Percentiles rank a stretch among this genome's conserved stretches.
These are phyloP conservation scores for Gossypium aridum DNA, from an alignment of 441 rosid genomes.

Conservation along the genomic window DNA sequence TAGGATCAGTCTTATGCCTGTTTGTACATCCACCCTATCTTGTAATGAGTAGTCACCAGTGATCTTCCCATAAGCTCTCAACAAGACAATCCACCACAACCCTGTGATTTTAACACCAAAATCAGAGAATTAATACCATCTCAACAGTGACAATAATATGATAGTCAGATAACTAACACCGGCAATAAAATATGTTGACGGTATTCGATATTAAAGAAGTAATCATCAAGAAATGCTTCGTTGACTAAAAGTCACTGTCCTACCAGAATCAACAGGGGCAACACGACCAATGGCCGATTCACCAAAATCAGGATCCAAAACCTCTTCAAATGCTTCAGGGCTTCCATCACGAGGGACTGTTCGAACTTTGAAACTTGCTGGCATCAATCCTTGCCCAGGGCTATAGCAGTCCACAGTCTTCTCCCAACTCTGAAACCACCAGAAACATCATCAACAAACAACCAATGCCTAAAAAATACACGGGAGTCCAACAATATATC, in stretches of 20 bases:
- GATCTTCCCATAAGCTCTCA: slow-evolving; percentile 89
- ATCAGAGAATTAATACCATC: neutral
- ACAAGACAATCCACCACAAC: slow-evolving; percentile 88
- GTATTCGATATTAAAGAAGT: neutral
- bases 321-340: slow-evolving; percentile 65
- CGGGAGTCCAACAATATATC: neutral
- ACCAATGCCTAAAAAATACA: neutral
- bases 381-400: slow-evolving; percentile 96
- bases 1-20: slow-evolving; percentile 79
- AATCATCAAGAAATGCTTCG: neutral
- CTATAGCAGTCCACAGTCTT: slow-evolving; percentile 95
- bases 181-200: neutral
- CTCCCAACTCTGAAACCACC: slow-evolving; percentile 86
- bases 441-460: slow-evolving; percentile 14
- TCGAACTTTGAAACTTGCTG: slow-evolving; percentile 92
- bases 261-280: slow-evolving; percentile 98
- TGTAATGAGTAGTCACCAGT: slow-evolving; percentile 75
- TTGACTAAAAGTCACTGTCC: neutral
- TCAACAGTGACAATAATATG: neutral
- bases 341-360: slow-evolving; percentile 54
- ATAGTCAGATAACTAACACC: neutral
- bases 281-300: slow-evolving; percentile 98
- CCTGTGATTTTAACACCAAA: slow-evolving; percentile 30
- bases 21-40: slow-evolving; percentile 90
- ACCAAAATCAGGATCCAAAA: slow-evolving; percentile 88